Evolutionary conservation across 345 rosid genomes (phyloP).

Genomic region (Camelina hispida): DNA sequence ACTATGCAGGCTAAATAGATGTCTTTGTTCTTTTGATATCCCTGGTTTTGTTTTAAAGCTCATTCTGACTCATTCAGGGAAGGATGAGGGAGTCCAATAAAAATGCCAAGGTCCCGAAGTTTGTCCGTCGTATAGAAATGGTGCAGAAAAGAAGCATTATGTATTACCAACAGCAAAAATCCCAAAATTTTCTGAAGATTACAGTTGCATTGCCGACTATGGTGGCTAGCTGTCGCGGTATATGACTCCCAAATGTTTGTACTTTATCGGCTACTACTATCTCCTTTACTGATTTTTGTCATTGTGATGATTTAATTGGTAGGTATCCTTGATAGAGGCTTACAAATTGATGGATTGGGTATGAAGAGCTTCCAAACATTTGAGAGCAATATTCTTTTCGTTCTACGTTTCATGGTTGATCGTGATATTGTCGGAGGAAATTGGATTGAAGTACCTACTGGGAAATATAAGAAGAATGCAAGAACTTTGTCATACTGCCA

Average conservation of each 20-base stretch:
- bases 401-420: constrained; percentile 97
- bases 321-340: constrained; percentile 97
- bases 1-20: constrained; percentile 1
- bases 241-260: constrained; percentile 37
- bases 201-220: constrained; percentile 91
- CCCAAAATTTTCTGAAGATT: constrained; percentile 84
- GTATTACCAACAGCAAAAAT: constrained; percentile 87
- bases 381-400: constrained; percentile 93
- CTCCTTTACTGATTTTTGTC: background rate
- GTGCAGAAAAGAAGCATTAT: constrained; percentile 86
- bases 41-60: constrained; percentile 13
- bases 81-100: constrained; percentile 80
- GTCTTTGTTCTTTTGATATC: constrained; percentile 15
- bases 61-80: constrained; percentile 51
- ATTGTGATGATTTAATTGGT: constrained; percentile 31
- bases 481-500: constrained; percentile 80
- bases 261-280: constrained; percentile 22
- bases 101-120: constrained; percentile 65
- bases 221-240: constrained; percentile 95
- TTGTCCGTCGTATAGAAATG: constrained; percentile 65
- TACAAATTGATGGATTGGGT: constrained; percentile 93
- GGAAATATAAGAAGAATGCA: constrained; percentile 70
- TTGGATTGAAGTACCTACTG: constrained; percentile 94
- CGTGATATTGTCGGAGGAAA: constrained; percentile 91
- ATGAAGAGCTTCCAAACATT: constrained; percentile 88